Conservation (phyloP, 2,329 filamentous ascomycete genomes). For the Pyrenochaeta sp. region DNA sequence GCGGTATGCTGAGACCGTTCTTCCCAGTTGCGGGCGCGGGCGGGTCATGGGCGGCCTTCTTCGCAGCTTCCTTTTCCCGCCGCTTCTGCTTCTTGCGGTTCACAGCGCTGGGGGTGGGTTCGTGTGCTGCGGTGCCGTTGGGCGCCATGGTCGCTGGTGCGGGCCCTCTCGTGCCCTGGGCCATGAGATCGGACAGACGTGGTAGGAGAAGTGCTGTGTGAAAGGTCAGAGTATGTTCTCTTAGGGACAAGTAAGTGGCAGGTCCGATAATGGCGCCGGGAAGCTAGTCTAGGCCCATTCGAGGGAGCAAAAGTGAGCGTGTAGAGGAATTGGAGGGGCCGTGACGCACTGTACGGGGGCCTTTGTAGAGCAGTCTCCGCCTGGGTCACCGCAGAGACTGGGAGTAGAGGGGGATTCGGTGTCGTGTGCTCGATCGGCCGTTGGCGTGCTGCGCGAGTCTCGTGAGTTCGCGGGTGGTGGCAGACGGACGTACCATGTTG, state of each 20-base stretch:
- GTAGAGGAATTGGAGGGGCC: slow-evolving; percentile 25
- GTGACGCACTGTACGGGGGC: slow-evolving; percentile 20
- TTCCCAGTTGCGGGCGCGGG: slow-evolving; percentile 31
- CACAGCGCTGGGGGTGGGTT: slow-evolving; percentile 60
- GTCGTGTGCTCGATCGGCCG: slow-evolving; percentile 19
- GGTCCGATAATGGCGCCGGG: slow-evolving; percentile 16
- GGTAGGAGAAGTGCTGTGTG: slow-evolving; percentile 12
- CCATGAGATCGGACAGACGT: slow-evolving; percentile 36
- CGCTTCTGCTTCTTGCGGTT: slow-evolving; percentile 97
- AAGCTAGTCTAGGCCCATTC: slow-evolving; percentile 10
- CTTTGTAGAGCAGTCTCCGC: slow-evolving; percentile 6
- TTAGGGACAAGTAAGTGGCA: slow-evolving; percentile 20
- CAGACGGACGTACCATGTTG: slow-evolving; percentile 3
- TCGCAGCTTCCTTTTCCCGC: slow-evolving; percentile 81
- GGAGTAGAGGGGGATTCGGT: background rate
- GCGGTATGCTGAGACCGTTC: slow-evolving; percentile 31
- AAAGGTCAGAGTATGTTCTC: slow-evolving; percentile 16
- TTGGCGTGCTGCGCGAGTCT: slow-evolving; percentile 5
- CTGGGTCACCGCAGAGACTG: slow-evolving; percentile 9
- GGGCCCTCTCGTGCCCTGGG: slow-evolving; percentile 44
- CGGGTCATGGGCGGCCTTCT: slow-evolving; percentile 54
- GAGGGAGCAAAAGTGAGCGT: slow-evolving; percentile 22
- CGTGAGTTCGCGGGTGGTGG: slow-evolving; percentile 6
- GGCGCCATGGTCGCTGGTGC: slow-evolving; percentile 40
- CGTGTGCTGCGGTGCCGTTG: slow-evolving; percentile 52